Base-by-base conservation (phyloP, 192 early-diverging fungal species). In the Backusella morwellensis region DNA sequence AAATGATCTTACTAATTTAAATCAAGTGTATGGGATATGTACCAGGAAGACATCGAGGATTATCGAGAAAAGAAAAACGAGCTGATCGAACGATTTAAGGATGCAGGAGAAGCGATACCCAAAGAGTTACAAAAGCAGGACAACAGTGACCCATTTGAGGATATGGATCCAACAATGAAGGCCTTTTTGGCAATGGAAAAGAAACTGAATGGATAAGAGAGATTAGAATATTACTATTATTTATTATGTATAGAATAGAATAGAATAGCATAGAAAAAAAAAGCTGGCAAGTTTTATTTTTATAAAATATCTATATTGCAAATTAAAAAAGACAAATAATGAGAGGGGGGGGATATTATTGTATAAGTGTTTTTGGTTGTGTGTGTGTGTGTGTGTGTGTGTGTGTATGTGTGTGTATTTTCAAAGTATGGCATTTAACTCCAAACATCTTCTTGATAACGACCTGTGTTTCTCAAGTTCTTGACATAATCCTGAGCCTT, bases 391-490 rank as follows among this genome's bases (percentile, higher is more conserved):
- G 17, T 26, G 42, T 72, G n/a, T 72, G n/a, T 38, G 38, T 71
- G 40, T 12, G 12, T 26, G 8, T 9, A 3, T n/a, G 9, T 29
- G 17, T 26, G 42, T 72, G n/a, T 72, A 34, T 44, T 14, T 44
- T 14, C 14, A 44, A 44, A 44, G 15, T 0, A 44, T 5, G 42
- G 15, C 6, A 76, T 82, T 80, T 90, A 93, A 73, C 88, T 87
- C 98, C 98, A 98, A 19, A 98, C 95, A 88, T 98, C 98, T 82
- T 98, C 98, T 74, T 94, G 94, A 80, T 98, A 99, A 59, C 95
- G 92, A 59, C 93, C 93, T 66, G 90, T 84, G 44, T 82, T 88
- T 74, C 93, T 92, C 79, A 99, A 85, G 68, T 93, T 92, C 77
- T 97, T 97, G 35, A 98, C 86, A 91, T 92, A 99, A 54, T 85